Evolutionary conservation across 2,329 filamentous ascomycete species (phyloP).

Genomic region (Gyromitra esculenta): DNA sequence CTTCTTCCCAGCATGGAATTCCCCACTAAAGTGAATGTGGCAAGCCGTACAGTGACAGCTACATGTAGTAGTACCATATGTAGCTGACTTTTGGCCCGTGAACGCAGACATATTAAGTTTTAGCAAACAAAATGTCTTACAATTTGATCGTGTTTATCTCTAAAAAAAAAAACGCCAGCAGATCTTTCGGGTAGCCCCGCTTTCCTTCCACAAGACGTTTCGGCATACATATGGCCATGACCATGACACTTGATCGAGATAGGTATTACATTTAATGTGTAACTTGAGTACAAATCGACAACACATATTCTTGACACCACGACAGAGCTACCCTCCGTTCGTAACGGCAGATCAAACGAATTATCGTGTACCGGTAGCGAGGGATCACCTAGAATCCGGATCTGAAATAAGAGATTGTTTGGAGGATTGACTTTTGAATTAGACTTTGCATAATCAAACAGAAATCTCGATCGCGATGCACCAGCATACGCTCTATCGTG

Average conservation of each 20-base stretch:
- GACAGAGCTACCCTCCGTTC: neutral
- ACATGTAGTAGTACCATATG: neutral
- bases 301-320: neutral
- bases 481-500: slow-evolving; percentile 18
- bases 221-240: neutral
- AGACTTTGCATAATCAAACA: slow-evolving; percentile 18
- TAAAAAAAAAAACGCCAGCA: neutral
- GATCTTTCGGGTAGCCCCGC: neutral
- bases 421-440: slow-evolving; percentile 10
- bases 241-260: neutral
- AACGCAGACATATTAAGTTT: neutral
- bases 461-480: slow-evolving; percentile 32
- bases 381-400: neutral
- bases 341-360: slow-evolving; percentile 4
- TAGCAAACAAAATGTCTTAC: neutral
- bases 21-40: too few relatives aligned
- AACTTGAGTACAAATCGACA: neutral
- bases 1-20: too few relatives aligned
- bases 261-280: neutral
- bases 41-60: too few relatives aligned
- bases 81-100: neutral
- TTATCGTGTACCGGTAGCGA: neutral
- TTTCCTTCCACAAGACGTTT: neutral
- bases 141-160: neutral
- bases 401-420: neutral